Conservation (phyloP, 176 grass and related monocot species). For the Carex myosuroides region DNA sequence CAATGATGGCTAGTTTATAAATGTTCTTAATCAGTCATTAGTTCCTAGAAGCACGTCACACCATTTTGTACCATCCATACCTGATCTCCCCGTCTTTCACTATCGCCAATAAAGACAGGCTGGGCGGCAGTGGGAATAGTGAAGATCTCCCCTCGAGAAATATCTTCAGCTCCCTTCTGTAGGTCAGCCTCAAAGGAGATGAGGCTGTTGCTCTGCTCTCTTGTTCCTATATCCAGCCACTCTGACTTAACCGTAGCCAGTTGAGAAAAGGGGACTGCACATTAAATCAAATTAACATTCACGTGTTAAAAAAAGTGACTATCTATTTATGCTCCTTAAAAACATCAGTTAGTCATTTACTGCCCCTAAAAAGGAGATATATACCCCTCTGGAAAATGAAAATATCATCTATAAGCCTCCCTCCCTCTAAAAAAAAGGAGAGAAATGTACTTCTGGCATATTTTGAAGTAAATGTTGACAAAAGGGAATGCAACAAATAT, state of each 20-base stretch:
- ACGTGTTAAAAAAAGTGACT: not conserved
- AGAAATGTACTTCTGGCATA: not conserved
- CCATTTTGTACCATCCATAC: not conserved
- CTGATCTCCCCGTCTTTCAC: slow-evolving; percentile 23
- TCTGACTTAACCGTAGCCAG: slow-evolving; percentile 11
- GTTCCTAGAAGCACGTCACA: not conserved
- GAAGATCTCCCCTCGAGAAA: slow-evolving; percentile 9
- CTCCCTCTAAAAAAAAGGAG: not conserved
- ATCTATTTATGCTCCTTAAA: not conserved
- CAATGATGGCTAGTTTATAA: not conserved
- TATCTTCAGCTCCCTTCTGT: slow-evolving; percentile 3
- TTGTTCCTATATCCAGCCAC: not conserved
- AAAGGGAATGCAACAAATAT: not conserved
- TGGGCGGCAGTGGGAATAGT: not conserved
- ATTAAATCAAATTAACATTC: not conserved
- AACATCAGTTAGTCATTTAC: not conserved
- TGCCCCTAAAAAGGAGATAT: not conserved
- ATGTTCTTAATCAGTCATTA: not conserved
- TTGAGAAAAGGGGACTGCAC: not conserved
- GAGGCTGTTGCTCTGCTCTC: not conserved
- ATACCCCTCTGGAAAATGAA: not conserved
- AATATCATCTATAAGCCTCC: not conserved
- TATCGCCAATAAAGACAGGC: slow-evolving; percentile 27
- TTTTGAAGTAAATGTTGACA: not conserved
- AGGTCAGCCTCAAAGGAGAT: slow-evolving; percentile 9